Evolutionary conservation across 78 protist genomes (phyloP).

Genomic region (Dictyostelium capitatum): DNA sequence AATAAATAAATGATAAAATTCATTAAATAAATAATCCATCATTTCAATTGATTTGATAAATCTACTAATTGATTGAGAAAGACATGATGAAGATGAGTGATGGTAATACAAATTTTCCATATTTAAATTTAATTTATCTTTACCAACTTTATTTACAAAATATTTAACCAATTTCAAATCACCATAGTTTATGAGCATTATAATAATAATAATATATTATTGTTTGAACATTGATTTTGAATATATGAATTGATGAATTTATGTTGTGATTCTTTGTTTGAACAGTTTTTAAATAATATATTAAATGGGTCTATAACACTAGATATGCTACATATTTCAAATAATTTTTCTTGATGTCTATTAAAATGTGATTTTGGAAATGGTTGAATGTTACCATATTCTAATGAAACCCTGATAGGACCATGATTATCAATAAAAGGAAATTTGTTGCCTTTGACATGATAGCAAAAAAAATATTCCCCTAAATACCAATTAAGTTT

Average conservation of each 20-base stretch:
- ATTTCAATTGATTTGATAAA: neutral
- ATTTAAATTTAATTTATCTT: no score
- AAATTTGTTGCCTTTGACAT: no score
- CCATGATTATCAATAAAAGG: no score
- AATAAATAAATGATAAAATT: neutral
- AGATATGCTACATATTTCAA: no score
- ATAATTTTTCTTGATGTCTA: no score
- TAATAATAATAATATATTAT: neutral
- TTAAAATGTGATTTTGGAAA: no score
- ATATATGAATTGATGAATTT: neutral
- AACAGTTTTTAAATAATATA: neutral
- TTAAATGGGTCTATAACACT: no score
- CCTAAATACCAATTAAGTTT: neutral
- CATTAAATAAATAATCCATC: neutral
- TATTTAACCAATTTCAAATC: neutral
- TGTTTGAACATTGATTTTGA: no score
- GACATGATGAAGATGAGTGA: no score
- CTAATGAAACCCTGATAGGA: no score
- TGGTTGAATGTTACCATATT: no score
- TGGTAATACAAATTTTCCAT: no score
- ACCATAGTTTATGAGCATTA: neutral
- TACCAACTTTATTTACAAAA: neutral
- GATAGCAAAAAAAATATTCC: neutral
- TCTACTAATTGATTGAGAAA: neutral
- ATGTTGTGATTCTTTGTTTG: neutral